Evolutionary conservation across 2,329 filamentous ascomycete genomes (phyloP).

Genomic region (Beauveria scarabaeidicola): DNA sequence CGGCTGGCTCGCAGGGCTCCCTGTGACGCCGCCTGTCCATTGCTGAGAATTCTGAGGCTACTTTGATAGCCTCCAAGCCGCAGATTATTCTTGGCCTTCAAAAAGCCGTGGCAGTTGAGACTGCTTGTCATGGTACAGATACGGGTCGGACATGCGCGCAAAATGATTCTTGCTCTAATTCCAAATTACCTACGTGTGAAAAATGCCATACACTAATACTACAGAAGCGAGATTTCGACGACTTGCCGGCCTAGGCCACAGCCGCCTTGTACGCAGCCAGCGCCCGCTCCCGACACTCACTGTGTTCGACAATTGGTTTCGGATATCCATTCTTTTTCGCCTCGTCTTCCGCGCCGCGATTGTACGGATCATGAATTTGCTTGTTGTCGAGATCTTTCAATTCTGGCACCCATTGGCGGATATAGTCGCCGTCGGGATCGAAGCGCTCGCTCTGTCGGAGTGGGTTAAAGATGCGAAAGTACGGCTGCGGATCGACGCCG

Average conservation of each 20-base stretch:
- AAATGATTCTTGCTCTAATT: not conserved
- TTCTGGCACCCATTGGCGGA: constrained; percentile 75
- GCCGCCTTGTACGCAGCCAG: constrained; percentile 60
- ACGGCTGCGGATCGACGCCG: constrained; percentile 79
- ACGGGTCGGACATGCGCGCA: constrained; percentile 48
- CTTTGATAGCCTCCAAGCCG: constrained; percentile 50
- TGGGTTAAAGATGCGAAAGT: constrained; percentile 87
- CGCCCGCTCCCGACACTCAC: constrained; percentile 56
- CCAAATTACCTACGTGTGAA: not conserved
- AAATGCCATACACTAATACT: not conserved
- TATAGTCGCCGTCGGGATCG: constrained; percentile 69
- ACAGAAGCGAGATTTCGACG: not conserved
- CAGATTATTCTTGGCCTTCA: constrained; percentile 47
- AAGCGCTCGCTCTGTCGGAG: constrained; percentile 80
- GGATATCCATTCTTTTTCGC: constrained; percentile 67
- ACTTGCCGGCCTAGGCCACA: not conserved
- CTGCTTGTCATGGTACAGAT: constrained; percentile 54
- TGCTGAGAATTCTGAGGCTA: constrained; percentile 46
- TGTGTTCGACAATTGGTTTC: constrained; percentile 65
- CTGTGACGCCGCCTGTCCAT: constrained; percentile 28
- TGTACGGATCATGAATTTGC: constrained; percentile 75
- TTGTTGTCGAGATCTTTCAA: constrained; percentile 54
- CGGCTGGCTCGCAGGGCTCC: constrained; percentile 21
- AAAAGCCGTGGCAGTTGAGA: constrained; percentile 52
- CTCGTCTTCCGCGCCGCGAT: constrained; percentile 47